phyloP scores from a whole-genome alignment of 164 flowering plant species.

The Litsea cubeba region DNA sequence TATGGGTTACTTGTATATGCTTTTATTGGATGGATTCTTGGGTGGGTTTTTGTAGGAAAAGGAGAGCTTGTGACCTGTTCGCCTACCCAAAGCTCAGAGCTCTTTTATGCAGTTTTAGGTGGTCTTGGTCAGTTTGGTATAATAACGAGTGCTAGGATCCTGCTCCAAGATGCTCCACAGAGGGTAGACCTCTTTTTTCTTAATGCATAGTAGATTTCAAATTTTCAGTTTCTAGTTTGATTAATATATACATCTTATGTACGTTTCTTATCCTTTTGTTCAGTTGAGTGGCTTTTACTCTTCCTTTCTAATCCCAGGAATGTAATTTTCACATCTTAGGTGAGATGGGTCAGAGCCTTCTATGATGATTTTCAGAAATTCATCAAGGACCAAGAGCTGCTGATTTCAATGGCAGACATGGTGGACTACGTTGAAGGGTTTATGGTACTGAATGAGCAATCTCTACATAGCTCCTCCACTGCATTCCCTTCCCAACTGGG shows the following conservation, averaged over 20 bases:
- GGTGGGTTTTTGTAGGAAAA: constrained; percentile 17
- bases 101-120: constrained; percentile 41
- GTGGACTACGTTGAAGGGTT: constrained; percentile 39
- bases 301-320: neutral
- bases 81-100: constrained; percentile 24
- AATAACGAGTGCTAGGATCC: constrained; percentile 39
- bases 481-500: constrained; percentile 24
- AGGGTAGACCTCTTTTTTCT: constrained; percentile 18
- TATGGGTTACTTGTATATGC: neutral
- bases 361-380: constrained; percentile 32
- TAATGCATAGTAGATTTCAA: neutral
- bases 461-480: constrained; percentile 21
- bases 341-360: constrained; percentile 35
- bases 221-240: neutral
- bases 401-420: constrained; percentile 23
- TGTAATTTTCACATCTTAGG: constrained; percentile 13
- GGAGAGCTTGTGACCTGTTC: constrained; percentile 44
- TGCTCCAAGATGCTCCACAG: constrained; percentile 33
- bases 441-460: constrained; percentile 22
- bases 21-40: neutral
- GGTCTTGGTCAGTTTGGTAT: constrained; percentile 60
- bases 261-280: neutral
- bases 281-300: neutral
- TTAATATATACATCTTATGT: too few species aligned
- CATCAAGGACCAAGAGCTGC: constrained; percentile 27